phyloP scores from a whole-genome alignment of 2,329 filamentous ascomycete genomes.

The Alternaria gansuensis region DNA sequence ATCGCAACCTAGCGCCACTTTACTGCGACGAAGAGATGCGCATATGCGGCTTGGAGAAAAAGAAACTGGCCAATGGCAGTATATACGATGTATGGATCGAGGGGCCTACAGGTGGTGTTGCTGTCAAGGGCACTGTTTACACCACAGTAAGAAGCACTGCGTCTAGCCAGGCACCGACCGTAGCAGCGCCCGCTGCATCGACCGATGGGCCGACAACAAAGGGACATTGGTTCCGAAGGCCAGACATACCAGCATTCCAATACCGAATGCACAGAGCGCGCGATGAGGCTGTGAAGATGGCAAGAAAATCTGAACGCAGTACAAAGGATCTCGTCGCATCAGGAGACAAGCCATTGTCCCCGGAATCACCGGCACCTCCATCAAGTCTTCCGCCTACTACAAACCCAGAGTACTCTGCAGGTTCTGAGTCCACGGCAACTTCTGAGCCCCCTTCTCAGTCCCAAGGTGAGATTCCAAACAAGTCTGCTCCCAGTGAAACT shows the following conservation, averaged over 20 bases:
- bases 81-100: conserved; percentile 55
- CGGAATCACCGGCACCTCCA: not conserved
- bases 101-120: conserved; percentile 54
- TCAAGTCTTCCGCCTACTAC: not conserved
- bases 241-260: not conserved
- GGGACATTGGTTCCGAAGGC: not conserved
- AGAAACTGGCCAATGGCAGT: conserved; percentile 23
- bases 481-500: not conserved
- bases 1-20: conserved; percentile 82
- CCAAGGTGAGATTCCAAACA: conserved; percentile 10
- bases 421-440: not conserved
- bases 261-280: not conserved
- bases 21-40: conserved; percentile 76
- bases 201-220: no score
- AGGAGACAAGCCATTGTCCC: not conserved
- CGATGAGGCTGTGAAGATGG: not conserved
- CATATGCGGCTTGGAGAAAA: conserved; percentile 70
- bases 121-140: conserved; percentile 55
- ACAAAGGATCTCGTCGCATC: not conserved
- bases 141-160: conserved; percentile 15
- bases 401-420: not conserved
- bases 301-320: not conserved
- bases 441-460: conserved; percentile 1
- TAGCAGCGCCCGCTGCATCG: not conserved
- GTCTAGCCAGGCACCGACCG: not conserved